phyloP scores from a whole-genome alignment of 1,284 basidiomycete species.

The Trametes sp. region DNA sequence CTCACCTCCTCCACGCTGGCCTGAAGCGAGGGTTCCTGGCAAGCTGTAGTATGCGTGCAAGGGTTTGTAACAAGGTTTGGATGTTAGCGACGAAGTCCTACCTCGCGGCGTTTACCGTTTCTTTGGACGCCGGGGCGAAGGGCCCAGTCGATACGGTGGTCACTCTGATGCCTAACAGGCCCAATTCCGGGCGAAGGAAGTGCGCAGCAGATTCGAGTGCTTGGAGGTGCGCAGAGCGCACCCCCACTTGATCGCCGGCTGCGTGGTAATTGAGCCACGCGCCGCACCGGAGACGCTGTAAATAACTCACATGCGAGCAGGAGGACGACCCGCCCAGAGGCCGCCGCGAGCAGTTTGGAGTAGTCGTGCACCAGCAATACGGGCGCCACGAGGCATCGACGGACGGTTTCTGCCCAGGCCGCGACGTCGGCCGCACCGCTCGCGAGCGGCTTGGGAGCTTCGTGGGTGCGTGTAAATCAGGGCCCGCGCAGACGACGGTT shows the following conservation, averaged over 20 bases:
- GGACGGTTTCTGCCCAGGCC: constrained; percentile 36
- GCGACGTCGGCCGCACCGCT: constrained; percentile 21
- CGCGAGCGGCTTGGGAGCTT: constrained; percentile 16
- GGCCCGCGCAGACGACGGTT: constrained; percentile 17
- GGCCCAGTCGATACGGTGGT: constrained; percentile 37
- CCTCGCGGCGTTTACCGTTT: constrained; percentile 8
- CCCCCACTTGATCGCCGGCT: constrained; percentile 25
- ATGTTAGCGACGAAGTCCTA: constrained; percentile 8
- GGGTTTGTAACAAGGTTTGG: constrained; percentile 16
- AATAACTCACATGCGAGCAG: constrained; percentile 35
- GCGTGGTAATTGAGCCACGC: constrained; percentile 19
- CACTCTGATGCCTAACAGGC: constrained; percentile 37
- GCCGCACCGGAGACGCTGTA: constrained; percentile 11
- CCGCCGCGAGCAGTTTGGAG: constrained; percentile 37
- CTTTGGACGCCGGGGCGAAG: constrained; percentile 24
- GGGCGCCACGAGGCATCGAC: constrained; percentile 39
- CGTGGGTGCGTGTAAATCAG: constrained; percentile 22
- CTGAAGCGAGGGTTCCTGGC: constrained; percentile 3
- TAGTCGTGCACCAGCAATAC: constrained; percentile 41
- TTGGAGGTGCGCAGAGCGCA: constrained; percentile 23
- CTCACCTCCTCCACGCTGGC: constrained; percentile 21
- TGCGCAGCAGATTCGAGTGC: constrained; percentile 29
- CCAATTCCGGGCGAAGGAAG: constrained; percentile 33
- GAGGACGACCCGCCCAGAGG: constrained; percentile 42
- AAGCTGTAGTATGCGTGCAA: constrained; percentile 8